phyloP scores from a whole-genome alignment of 768 basidiomycete species.

The Mycena floridula region DNA sequence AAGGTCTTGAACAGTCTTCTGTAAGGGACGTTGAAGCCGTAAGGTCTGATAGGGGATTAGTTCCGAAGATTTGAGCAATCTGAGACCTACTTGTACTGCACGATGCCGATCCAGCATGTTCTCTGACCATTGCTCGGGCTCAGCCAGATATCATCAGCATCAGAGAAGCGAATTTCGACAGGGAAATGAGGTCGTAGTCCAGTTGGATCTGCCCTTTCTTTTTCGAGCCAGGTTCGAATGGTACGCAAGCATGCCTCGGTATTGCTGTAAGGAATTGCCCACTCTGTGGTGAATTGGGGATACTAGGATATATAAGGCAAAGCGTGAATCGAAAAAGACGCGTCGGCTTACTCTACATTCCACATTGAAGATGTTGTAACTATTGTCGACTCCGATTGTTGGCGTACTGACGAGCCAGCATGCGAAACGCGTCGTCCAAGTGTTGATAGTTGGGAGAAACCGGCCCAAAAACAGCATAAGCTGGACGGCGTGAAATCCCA shows the following conservation, averaged over 20 bases:
- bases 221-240: slow-evolving; percentile 63
- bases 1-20: slow-evolving; percentile 70
- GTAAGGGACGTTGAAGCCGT: slow-evolving; percentile 79
- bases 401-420: slow-evolving; percentile 59
- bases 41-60: slow-evolving; percentile 54
- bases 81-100: slow-evolving; percentile 84
- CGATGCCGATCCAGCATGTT: slow-evolving; percentile 94
- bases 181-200: slow-evolving; percentile 90
- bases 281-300: slow-evolving; percentile 92
- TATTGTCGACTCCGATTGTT: slow-evolving; percentile 65
- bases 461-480: slow-evolving; percentile 75
- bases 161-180: slow-evolving; percentile 87
- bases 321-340: slow-evolving; percentile 3
- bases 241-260: slow-evolving; percentile 65
- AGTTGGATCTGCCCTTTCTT: slow-evolving; percentile 56
- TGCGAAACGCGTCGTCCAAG: slow-evolving; percentile 54
- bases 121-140: slow-evolving; percentile 76
- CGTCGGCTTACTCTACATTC: slow-evolving; percentile 76
- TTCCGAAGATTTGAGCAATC: slow-evolving; percentile 1
- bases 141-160: slow-evolving; percentile 89
- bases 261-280: slow-evolving; percentile 76
- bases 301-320: slow-evolving; percentile 43
- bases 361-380: slow-evolving; percentile 83
- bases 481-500: slow-evolving; percentile 81
- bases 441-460: slow-evolving; percentile 55